Conservation (phyloP, 495 filamentous ascomycete species). For the Podospora sp. region DNA sequence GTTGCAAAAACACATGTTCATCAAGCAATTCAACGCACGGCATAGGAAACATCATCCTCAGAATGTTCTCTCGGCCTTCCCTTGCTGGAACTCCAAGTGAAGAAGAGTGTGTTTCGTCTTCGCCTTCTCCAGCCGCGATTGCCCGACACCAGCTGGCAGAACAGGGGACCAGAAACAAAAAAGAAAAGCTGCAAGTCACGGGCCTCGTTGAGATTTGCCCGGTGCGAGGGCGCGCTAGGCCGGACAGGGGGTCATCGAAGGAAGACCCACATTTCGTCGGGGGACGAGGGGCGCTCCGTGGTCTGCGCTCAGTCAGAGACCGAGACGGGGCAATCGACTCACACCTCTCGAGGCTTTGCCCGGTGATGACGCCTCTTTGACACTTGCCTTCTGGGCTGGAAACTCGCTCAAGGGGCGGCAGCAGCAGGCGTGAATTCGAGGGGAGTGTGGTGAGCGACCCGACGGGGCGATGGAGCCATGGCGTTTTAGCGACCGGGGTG, state of each 20-base stretch:
- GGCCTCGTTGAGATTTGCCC: constrained; percentile 41
- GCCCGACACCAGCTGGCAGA: constrained; percentile 18
- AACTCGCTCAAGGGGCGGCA: constrained; percentile 3
- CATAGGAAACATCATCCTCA: constrained; percentile 17
- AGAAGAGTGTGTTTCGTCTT: constrained; percentile 18
- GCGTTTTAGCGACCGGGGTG: constrained; percentile 23
- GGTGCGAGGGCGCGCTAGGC: constrained; percentile 21
- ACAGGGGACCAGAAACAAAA: constrained; percentile 14
- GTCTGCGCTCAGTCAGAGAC: constrained; percentile 17
- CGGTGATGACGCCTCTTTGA: constrained; percentile 11
- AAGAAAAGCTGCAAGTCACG: constrained; percentile 42
- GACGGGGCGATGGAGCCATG: constrained; percentile 23
- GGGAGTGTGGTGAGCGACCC: neutral
- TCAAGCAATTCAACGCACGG: constrained; percentile 4
- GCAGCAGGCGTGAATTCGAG: neutral
- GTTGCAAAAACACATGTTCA: constrained; percentile 5
- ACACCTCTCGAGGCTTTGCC: constrained; percentile 1
- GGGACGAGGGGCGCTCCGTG: neutral
- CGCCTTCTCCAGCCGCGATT: constrained; percentile 32
- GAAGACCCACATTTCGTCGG: constrained; percentile 1
- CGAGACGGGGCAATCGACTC: constrained; percentile 2
- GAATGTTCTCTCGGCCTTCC: neutral
- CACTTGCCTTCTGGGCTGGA: constrained; percentile 1
- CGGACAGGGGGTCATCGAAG: constrained; percentile 21
- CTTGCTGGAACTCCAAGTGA: constrained; percentile 11